Evolutionary conservation across 2,329 filamentous ascomycete species (phyloP).

Genomic region (Penicillium sp.): DNA sequence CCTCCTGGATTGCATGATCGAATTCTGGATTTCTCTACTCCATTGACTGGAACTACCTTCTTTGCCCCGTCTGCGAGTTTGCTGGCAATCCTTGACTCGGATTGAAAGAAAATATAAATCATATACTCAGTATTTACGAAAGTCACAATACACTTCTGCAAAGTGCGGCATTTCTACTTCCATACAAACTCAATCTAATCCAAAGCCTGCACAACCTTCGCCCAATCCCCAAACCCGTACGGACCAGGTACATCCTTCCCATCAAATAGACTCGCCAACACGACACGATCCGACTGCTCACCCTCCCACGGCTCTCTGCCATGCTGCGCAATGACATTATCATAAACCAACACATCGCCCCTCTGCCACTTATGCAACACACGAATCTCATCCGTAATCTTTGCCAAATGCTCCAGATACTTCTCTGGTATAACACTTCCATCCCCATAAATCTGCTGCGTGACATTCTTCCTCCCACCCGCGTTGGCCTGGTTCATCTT

Average conservation of each 20-base stretch:
- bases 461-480: slow-evolving; percentile 37
- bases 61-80: slow-evolving; percentile 54
- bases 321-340: slow-evolving; percentile 56
- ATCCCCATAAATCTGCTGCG: slow-evolving; percentile 51
- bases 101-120: slow-evolving; percentile 6
- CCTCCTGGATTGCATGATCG: slow-evolving; percentile 60
- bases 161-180: background rate
- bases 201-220: slow-evolving; percentile 52
- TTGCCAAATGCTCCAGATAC: slow-evolving; percentile 47
- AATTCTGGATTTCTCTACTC: slow-evolving; percentile 58
- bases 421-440: slow-evolving; percentile 53
- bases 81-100: slow-evolving; percentile 36
- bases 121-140: background rate
- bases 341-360: slow-evolving; percentile 55
- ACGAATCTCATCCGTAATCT: slow-evolving; percentile 55
- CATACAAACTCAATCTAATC: slow-evolving; percentile 24
- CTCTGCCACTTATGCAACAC: slow-evolving; percentile 54
- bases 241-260: slow-evolving; percentile 50
- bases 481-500: slow-evolving; percentile 38
- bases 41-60: slow-evolving; percentile 58
- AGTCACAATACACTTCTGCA: background rate
- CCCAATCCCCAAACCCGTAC: slow-evolving; percentile 51
- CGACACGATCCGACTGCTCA: slow-evolving; percentile 51
- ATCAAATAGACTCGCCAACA: slow-evolving; percentile 55
- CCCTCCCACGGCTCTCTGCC: slow-evolving; percentile 55